These are phyloP conservation scores for Alternaria gaisen DNA, from an alignment of 2,329 filamentous ascomycete species.

Conservation along the genomic window DNA sequence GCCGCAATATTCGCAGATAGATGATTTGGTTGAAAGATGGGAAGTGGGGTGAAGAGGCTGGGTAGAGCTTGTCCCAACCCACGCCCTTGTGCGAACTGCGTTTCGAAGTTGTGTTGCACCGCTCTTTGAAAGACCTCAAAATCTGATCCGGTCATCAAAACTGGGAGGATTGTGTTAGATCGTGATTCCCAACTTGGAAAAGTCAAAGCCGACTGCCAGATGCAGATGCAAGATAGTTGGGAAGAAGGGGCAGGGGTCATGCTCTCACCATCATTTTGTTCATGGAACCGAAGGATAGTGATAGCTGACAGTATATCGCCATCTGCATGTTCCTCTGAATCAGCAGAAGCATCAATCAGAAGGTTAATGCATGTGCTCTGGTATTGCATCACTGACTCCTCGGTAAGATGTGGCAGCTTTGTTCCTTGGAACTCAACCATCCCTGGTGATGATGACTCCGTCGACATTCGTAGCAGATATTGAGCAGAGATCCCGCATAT, in stretches of 20 bases:
- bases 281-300: too few species aligned
- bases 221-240: too few species aligned
- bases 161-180: not conserved
- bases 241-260: too few species aligned
- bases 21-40: not conserved
- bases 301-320: too few species aligned
- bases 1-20: not conserved
- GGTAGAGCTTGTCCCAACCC: not conserved
- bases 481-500: not conserved
- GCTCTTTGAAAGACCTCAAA: not conserved
- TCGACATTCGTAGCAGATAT: not conserved
- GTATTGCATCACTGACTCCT: conserved; percentile 1
- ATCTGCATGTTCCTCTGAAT: not conserved
- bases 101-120: conserved; percentile 1
- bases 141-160: conserved; percentile 2
- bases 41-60: not conserved
- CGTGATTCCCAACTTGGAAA: too few species aligned
- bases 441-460: not conserved
- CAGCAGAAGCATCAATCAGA: not conserved
- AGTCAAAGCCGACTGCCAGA: too few species aligned
- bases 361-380: not conserved
- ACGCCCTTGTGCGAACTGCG: conserved; percentile 1
- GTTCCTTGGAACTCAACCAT: not conserved
- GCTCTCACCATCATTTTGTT: too few species aligned
- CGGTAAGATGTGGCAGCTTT: not conserved